Evolutionary conservation across 176 grass and related monocot species (phyloP).

Genomic region (Panicum miliaceum): DNA sequence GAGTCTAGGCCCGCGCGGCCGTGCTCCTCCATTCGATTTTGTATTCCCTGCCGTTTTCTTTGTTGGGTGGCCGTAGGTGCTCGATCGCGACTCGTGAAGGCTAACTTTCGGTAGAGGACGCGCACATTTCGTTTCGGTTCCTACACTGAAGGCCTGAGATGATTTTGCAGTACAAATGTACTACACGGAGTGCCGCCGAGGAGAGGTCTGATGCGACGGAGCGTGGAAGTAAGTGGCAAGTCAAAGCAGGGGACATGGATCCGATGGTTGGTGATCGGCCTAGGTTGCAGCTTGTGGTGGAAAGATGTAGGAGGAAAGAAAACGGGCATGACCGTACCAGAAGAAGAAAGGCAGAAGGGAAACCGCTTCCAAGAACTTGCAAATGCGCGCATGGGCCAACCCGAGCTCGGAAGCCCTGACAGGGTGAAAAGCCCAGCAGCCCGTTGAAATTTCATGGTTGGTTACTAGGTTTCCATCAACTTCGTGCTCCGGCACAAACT

Average conservation of each 20-base stretch:
- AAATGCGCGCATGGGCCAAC: too few relatives aligned
- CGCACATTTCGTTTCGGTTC: background rate
- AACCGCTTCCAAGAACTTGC: background rate
- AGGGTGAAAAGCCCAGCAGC: too few relatives aligned
- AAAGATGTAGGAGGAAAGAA: background rate
- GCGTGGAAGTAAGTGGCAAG: background rate
- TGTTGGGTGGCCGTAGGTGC: constrained; percentile 11
- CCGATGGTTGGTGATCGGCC: background rate
- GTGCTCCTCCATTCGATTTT: background rate
- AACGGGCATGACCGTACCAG: background rate
- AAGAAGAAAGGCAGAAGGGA: background rate
- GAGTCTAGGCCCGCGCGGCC: too few relatives aligned
- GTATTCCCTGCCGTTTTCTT: background rate
- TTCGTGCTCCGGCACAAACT: too few relatives aligned
- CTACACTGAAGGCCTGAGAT: background rate
- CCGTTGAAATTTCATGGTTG: too few relatives aligned
- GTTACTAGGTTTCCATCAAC: too few relatives aligned
- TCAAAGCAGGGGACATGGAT: background rate
- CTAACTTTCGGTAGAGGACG: background rate
- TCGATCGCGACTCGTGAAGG: background rate
- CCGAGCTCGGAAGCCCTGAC: too few relatives aligned
- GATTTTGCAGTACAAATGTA: constrained; percentile 20
- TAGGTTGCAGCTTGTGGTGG: background rate
- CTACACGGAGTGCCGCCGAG: background rate
- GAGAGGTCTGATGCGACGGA: background rate